Conservation (phyloP, 1,284 basidiomycete species). For the Fomitopsis schrenkii region DNA sequence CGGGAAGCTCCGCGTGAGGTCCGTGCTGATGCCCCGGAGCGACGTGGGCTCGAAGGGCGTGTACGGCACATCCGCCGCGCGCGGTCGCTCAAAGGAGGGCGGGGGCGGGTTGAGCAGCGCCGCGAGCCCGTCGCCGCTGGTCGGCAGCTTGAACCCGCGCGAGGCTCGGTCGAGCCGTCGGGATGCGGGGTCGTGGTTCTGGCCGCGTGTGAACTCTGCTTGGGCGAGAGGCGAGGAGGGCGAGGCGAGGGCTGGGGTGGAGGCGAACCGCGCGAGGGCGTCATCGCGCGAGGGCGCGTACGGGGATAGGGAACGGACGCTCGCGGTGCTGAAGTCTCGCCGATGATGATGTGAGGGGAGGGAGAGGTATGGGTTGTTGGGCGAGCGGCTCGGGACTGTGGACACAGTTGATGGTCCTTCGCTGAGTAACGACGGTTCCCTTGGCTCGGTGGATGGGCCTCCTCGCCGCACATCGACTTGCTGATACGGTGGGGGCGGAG, state of each 20-base stretch:
- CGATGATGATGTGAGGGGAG: not conserved
- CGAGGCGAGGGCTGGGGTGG: not conserved
- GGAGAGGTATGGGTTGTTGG: not conserved
- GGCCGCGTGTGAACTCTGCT: conserved; percentile 1
- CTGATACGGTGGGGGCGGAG: not conserved
- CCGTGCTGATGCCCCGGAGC: conserved; percentile 9
- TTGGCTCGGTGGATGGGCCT: not conserved
- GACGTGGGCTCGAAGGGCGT: conserved; percentile 7
- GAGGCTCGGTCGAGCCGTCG: not conserved
- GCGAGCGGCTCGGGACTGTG: not conserved
- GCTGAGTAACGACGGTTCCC: not conserved
- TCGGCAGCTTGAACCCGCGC: not conserved
- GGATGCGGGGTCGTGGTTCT: not conserved
- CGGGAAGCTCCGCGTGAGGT: conserved; percentile 13
- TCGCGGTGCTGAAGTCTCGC: not conserved
- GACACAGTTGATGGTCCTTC: not conserved
- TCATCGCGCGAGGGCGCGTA: not conserved
- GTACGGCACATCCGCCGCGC: conserved; percentile 3
- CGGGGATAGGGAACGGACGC: not conserved
- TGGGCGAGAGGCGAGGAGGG: not conserved
- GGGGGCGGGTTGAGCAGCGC: conserved; percentile 13
- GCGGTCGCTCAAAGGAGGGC: conserved; percentile 8
- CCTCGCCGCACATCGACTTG: not conserved
- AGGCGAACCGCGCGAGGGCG: not conserved
- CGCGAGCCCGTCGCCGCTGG: not conserved